A percentile compares a stretch with the other conserved stretches of the same genome.
Evolutionary conservation across 371 early-diverging fungal genomes (phyloP).

Genomic region (Sporodiniella umbellata): DNA sequence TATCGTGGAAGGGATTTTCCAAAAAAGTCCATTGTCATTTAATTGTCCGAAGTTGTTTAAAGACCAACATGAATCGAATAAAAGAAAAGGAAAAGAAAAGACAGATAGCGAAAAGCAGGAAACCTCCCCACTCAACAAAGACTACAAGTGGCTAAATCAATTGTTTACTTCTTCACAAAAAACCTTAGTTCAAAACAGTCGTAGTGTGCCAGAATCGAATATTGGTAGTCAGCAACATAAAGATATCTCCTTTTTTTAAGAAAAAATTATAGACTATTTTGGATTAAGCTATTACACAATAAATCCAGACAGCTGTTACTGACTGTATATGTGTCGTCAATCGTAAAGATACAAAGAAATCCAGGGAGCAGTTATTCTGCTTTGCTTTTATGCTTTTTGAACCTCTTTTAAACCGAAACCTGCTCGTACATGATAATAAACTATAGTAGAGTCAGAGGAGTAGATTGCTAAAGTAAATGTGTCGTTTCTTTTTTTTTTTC

Average conservation of each 20-base stretch:
- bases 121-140: neutral
- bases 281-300: no score
- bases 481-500: conserved; percentile 1
- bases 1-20: conserved; percentile 6
- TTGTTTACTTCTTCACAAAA: conserved; percentile 7
- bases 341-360: no score
- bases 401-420: conserved; percentile 16
- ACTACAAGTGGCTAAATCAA: conserved; percentile 11
- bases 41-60: conserved; percentile 5
- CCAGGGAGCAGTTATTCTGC: no score
- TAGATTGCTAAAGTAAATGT: conserved; percentile 43
- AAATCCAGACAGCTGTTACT: no score
- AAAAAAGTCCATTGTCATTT: conserved; percentile 4
- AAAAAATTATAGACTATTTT: no score
- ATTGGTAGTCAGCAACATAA: neutral
- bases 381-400: no score
- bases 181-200: neutral
- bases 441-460: conserved; percentile 41
- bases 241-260: no score
- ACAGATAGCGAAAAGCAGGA: neutral
- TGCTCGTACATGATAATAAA: conserved; percentile 40
- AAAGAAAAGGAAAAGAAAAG: neutral
- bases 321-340: no score
- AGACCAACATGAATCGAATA: neutral
- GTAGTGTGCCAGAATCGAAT: neutral